phyloP scores from a whole-genome alignment of 208 protist species.

The Trypanosoma congolense region DNA sequence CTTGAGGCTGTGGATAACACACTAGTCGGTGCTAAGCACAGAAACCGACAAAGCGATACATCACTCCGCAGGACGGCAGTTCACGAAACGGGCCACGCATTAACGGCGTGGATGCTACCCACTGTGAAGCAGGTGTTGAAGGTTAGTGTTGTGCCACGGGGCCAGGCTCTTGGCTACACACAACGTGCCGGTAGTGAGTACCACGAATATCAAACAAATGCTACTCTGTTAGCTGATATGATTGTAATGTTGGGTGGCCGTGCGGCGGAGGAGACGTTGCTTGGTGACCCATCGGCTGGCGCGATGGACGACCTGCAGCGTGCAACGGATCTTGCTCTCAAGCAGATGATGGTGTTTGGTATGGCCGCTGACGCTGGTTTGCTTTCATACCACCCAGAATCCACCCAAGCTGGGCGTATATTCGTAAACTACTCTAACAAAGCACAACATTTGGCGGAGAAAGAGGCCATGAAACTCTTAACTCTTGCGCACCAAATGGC shows the following conservation, averaged over 20 bases:
- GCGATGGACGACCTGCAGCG: conserved; percentile 88
- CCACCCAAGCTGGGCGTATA: conserved; percentile 69
- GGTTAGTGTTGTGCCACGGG: conserved; percentile 78
- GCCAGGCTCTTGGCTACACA: conserved; percentile 81
- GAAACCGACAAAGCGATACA: conserved; percentile 61
- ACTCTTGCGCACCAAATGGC: conserved; percentile 59
- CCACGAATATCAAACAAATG: conserved; percentile 86
- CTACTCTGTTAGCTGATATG: conserved; percentile 81
- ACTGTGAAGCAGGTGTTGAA: conserved; percentile 71
- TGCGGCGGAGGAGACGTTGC: conserved; percentile 82
- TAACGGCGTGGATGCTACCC: conserved; percentile 76
- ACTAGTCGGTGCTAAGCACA: conserved; percentile 76
- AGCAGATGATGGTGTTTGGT: conserved; percentile 80
- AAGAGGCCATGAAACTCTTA: conserved; percentile 65
- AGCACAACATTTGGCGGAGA: conserved; percentile 70
- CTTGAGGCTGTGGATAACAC: conserved; percentile 83
- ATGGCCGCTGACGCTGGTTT: conserved; percentile 75
- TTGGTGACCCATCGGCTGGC: conserved; percentile 82
- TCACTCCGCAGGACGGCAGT: conserved; percentile 65
- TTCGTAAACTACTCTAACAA: conserved; percentile 81
- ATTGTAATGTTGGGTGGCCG: conserved; percentile 84
- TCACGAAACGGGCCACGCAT: conserved; percentile 71
- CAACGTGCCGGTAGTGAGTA: conserved; percentile 82
- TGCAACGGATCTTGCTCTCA: conserved; percentile 77
- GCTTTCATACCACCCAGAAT: conserved; percentile 79